Conservation (phyloP, 805 yeast species). For the Ogataea neopini region DNA sequence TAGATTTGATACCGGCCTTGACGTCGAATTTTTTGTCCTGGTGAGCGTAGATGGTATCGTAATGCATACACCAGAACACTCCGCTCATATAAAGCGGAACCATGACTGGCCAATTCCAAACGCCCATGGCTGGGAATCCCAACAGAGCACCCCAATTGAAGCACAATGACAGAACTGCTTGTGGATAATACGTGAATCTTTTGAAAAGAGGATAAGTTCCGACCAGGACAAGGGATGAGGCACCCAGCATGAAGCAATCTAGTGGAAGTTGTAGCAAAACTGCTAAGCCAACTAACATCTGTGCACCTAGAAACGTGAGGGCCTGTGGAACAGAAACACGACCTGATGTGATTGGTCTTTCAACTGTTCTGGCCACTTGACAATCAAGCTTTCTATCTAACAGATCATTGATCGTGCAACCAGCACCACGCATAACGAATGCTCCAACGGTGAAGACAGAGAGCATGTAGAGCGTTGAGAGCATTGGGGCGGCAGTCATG, state of each 20-base stretch:
- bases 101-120: slow-evolving; percentile 76
- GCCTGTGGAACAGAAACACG: slow-evolving; percentile 75
- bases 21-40: slow-evolving; percentile 91
- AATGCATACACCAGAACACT: slow-evolving; percentile 90
- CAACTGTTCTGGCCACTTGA: slow-evolving; percentile 84
- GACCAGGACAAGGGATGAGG: slow-evolving; percentile 76
- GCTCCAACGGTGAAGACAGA: slow-evolving; percentile 82
- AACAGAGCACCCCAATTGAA: slow-evolving; percentile 93
- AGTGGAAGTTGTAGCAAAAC: slow-evolving; percentile 73
- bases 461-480: slow-evolving; percentile 60
- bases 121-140: slow-evolving; percentile 96
- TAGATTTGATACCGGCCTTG: slow-evolving; percentile 88
- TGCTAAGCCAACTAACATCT: slow-evolving; percentile 70
- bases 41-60: slow-evolving; percentile 96
- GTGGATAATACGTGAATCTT: slow-evolving; percentile 95
- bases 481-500: slow-evolving; percentile 65
- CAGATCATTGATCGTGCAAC: slow-evolving; percentile 93
- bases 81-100: slow-evolving; percentile 74
- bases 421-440: slow-evolving; percentile 94
- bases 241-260: slow-evolving; percentile 81
- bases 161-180: slow-evolving; percentile 73
- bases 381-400: slow-evolving; percentile 80
- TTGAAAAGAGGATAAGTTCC: slow-evolving; percentile 91
- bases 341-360: slow-evolving; percentile 92
- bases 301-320: slow-evolving; percentile 65